A percentile compares a stretch with the other conserved stretches of the same genome.
phyloP scores from a whole-genome alignment of 1,284 basidiomycete species.

The Microbotryum violaceum region DNA sequence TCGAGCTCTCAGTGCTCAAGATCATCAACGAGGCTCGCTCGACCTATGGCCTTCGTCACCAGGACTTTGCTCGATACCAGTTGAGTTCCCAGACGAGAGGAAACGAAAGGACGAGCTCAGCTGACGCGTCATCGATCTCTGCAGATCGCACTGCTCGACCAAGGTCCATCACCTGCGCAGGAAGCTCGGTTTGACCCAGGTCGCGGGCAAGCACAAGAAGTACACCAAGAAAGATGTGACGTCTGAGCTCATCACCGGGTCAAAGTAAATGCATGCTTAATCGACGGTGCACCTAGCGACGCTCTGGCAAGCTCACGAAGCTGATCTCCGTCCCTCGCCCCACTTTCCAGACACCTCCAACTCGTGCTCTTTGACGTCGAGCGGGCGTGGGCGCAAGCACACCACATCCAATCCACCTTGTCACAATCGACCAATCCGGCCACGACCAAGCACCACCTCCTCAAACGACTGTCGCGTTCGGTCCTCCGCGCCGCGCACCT shows the following conservation, averaged over 20 bases:
- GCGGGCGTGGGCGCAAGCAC: conserved; percentile 39
- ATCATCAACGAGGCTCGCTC: conserved; percentile 30
- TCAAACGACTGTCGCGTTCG: conserved; percentile 29
- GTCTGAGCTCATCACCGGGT: conserved; percentile 15
- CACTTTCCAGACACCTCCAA: conserved; percentile 48
- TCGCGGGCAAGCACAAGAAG: conserved; percentile 50
- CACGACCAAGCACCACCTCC: conserved; percentile 24
- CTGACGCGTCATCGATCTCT: neutral
- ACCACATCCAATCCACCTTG: conserved; percentile 15
- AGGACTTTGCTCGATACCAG: conserved; percentile 34
- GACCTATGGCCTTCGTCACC: conserved; percentile 34
- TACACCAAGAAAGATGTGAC: conserved; percentile 50
- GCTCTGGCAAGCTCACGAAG: conserved; percentile 45
- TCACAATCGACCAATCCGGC: conserved; percentile 8
- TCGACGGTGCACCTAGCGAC: conserved; percentile 58
- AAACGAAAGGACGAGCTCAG: neutral
- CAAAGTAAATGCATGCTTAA: conserved; percentile 44
- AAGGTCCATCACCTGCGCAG: conserved; percentile 31
- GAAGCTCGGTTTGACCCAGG: conserved; percentile 17
- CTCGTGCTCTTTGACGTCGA: conserved; percentile 55
- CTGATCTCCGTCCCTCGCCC: conserved; percentile 47
- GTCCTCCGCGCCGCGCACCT: conserved; percentile 18
- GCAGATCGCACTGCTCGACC: conserved; percentile 28
- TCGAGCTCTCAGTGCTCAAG: conserved; percentile 27
- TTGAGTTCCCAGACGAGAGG: neutral